Conservation (phyloP, 345 rosid genomes). For the Populus deltoides region DNA sequence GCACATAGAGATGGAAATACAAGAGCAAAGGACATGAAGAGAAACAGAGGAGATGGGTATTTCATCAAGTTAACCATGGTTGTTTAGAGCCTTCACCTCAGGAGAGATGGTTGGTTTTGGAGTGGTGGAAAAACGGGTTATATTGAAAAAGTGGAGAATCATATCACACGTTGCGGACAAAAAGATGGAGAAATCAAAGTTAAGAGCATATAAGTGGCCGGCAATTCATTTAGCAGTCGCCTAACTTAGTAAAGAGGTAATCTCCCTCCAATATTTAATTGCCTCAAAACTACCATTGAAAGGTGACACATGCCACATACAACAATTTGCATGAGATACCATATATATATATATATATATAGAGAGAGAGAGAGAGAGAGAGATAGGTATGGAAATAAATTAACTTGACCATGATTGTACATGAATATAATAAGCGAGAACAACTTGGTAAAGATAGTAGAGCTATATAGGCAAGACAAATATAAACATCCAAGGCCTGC, state of each 20-base stretch:
- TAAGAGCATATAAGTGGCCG: conserved; percentile 27
- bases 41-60: not conserved
- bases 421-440: not conserved
- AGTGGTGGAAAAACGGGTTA: conserved; percentile 1
- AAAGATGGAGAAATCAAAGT: conserved; percentile 14
- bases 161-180: conserved; percentile 24
- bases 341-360: not conserved
- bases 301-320: conserved; percentile 4
- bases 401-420: not conserved
- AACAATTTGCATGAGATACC: not conserved
- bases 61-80: conserved; percentile 7
- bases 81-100: not conserved
- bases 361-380: not conserved
- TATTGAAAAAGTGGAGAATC: conserved; percentile 27
- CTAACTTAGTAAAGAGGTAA: not conserved
- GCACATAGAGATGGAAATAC: not conserved
- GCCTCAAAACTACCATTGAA: not conserved
- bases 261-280: conserved; percentile 4
- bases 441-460: not conserved
- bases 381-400: not conserved
- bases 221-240: conserved; percentile 21
- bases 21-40: not conserved
- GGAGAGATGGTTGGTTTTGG: no score
- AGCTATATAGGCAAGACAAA: conserved; percentile 14
- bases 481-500: conserved; percentile 22